Conservation (phyloP, 129 eudicot genomes). For the Kitagawia praeruptora region DNA sequence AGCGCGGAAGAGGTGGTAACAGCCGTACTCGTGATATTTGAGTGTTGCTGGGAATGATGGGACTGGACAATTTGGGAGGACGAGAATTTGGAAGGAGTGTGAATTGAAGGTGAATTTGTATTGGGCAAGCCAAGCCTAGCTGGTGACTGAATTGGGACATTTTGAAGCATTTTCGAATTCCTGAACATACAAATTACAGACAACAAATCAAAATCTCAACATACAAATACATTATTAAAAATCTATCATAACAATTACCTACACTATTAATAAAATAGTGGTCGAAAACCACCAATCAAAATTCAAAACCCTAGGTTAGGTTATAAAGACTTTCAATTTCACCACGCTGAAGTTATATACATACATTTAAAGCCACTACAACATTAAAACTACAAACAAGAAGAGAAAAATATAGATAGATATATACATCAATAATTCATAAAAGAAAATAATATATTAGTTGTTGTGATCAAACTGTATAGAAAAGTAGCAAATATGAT, state of each 20-base stretch:
- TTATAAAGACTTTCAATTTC: not conserved
- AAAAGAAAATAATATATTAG: no score
- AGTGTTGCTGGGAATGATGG: conserved; percentile 34
- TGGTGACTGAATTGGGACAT: conserved; percentile 80
- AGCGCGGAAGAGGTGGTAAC: conserved; percentile 46
- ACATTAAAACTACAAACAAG: not conserved
- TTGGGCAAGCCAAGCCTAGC: conserved; percentile 88
- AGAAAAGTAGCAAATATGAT: not conserved
- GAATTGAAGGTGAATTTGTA: conserved; percentile 86
- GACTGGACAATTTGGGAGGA: conserved; percentile 56
- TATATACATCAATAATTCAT: not conserved
- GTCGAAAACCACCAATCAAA: not conserved
- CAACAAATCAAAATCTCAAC: not conserved
- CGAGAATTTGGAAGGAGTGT: conserved; percentile 54
- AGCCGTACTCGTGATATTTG: conserved; percentile 32
- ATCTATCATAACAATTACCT: not conserved
- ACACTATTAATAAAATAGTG: not conserved
- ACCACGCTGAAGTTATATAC: not conserved
- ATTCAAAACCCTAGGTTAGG: not conserved
- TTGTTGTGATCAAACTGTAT: no score
- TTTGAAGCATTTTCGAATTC: conserved; percentile 61
- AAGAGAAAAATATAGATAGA: not conserved
- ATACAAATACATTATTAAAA: not conserved
- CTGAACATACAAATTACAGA: not conserved
- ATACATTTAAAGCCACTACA: not conserved